Conservation (phyloP, 1,284 basidiomycete species). For the Caloboletus inedulis region DNA sequence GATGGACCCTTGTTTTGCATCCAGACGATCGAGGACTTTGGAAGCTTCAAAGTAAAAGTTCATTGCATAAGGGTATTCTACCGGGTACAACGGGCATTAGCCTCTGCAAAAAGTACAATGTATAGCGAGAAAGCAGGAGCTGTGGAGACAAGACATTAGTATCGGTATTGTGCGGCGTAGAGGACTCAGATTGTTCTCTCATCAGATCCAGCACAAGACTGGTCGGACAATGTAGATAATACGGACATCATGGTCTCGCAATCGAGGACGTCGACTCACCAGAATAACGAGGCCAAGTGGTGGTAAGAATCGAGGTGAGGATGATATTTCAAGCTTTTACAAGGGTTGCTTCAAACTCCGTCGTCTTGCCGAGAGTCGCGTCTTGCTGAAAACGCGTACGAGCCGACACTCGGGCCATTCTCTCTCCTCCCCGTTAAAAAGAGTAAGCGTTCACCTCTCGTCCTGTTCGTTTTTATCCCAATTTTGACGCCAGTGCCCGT, state of each 20-base stretch:
- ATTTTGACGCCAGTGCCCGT: conserved; percentile 53
- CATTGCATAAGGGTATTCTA: conserved; percentile 57
- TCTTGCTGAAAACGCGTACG: conserved; percentile 27
- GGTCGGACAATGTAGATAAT: conserved; percentile 89
- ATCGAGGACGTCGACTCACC: conserved; percentile 23
- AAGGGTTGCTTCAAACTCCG: conserved; percentile 31
- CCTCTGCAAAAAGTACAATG: conserved; percentile 10
- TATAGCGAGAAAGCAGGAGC: conserved; percentile 15
- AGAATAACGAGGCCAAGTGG: conserved; percentile 1
- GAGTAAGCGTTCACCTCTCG: conserved; percentile 22
- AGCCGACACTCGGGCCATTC: conserved; percentile 26
- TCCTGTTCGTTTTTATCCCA: not conserved
- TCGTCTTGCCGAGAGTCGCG: conserved; percentile 29
- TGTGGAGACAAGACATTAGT: conserved; percentile 16
- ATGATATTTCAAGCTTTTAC: not conserved
- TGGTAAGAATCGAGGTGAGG: not conserved
- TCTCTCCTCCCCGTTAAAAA: conserved; percentile 10
- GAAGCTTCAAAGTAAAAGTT: conserved; percentile 93
- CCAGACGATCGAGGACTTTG: conserved; percentile 77
- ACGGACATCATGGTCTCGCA: conserved; percentile 48
- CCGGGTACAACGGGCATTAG: conserved; percentile 28
- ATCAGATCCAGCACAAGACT: conserved; percentile 40
- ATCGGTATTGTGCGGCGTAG: not conserved
- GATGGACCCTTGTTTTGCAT: conserved; percentile 84
- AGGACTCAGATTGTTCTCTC: conserved; percentile 40